phyloP scores from a whole-genome alignment of 139 green algal species.

The Desmodesmus armatus region DNA sequence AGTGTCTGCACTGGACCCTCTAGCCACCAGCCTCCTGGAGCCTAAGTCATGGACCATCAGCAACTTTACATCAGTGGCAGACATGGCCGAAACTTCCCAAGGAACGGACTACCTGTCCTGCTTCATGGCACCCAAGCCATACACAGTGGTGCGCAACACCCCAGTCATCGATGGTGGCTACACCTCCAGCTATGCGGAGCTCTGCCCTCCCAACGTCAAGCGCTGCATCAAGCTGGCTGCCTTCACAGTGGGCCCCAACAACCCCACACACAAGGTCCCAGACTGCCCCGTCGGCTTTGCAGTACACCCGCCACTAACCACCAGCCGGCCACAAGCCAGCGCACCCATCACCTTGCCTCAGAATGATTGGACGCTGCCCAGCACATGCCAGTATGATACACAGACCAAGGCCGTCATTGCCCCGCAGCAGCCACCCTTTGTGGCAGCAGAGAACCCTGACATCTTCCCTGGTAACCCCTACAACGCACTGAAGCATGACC shows the following conservation, averaged over 20 bases:
- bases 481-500: background rate
- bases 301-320: background rate
- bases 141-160: background rate
- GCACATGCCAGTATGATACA: background rate
- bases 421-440: background rate
- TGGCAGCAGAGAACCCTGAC: background rate
- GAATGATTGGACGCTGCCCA: background rate
- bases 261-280: background rate
- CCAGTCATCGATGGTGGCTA: conserved; percentile 1
- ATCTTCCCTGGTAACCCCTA: background rate
- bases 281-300: background rate
- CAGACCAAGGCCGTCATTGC: background rate
- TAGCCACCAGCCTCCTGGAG: background rate
- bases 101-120: background rate
- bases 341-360: background rate
- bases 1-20: background rate
- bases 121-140: background rate
- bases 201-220: background rate
- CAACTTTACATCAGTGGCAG: background rate
- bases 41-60: background rate
- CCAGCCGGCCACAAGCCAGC: background rate
- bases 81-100: background rate
- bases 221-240: background rate
- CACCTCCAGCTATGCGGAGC: background rate
- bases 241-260: background rate